A percentile compares a stretch with the other conserved stretches of the same genome.
These are phyloP conservation scores for Drechslera avenae DNA, from an alignment of 2,329 filamentous ascomycete genomes.

Conservation along the genomic window DNA sequence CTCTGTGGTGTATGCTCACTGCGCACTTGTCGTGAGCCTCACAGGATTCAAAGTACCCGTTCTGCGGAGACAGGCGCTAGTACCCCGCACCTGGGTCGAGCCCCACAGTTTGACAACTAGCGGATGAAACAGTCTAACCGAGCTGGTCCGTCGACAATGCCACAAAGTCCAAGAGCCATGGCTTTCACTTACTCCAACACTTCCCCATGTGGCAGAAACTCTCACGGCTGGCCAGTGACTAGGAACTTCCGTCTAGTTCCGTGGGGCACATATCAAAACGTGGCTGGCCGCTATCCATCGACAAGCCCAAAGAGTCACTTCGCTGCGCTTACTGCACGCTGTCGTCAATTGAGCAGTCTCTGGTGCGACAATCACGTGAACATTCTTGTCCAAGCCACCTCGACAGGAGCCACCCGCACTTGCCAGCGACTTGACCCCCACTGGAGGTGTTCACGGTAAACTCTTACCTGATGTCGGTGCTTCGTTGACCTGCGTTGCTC, in stretches of 20 bases:
- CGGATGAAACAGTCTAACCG: neutral
- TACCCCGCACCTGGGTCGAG: neutral
- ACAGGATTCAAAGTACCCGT: neutral
- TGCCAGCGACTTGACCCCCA: no score
- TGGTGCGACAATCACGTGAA: no score
- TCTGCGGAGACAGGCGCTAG: no score
- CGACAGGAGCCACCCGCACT: no score
- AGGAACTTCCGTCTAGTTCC: neutral
- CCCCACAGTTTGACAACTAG: conserved; percentile 2
- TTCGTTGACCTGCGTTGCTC: no score
- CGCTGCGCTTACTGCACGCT: no score
- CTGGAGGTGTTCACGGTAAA: no score
- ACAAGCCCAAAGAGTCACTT: no score
- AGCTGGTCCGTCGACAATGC: neutral
- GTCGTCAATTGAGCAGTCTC: no score
- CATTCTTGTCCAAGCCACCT: no score
- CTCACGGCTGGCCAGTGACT: neutral
- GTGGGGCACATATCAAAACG: neutral
- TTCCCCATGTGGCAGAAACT: neutral
- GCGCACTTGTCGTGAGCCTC: neutral
- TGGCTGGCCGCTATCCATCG: no score
- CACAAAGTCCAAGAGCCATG: neutral
- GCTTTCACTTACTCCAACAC: neutral
- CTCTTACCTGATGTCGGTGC: no score
- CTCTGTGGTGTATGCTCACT: neutral